These are phyloP conservation scores for Hypoxylon sp. DNA, from an alignment of 2,329 filamentous ascomycete species.

Conservation along the genomic window DNA sequence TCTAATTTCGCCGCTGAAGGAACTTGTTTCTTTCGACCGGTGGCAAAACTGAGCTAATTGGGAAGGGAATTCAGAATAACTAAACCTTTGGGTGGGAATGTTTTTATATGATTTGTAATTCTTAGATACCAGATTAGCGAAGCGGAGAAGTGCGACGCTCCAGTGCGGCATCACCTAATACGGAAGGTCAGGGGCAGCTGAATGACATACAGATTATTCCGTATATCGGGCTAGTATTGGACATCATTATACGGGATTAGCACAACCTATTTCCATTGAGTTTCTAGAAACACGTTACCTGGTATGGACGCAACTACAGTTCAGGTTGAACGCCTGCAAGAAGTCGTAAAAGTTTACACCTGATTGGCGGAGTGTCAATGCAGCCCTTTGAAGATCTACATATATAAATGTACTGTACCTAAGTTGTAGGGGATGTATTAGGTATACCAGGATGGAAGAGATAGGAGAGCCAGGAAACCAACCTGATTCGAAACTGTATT, in stretches of 20 bases:
- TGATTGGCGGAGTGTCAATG: no score
- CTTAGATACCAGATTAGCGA: constrained; percentile 4
- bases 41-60: not conserved
- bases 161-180: constrained; percentile 15
- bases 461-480: no score
- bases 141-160: constrained; percentile 20
- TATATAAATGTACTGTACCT: no score
- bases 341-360: no score
- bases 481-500: no score
- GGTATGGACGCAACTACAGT: no score
- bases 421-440: no score
- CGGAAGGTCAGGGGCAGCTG: constrained; percentile 27
- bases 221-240: not conserved
- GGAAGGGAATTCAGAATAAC: not conserved
- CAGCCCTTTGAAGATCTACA: no score
- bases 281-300: not conserved
- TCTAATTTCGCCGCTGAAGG: constrained; percentile 15
- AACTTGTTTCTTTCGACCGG: not conserved
- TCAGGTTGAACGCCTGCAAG: no score
- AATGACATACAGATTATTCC: not conserved
- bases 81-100: not conserved
- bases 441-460: no score
- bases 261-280: not conserved
- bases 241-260: not conserved
- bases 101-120: not conserved